Percentiles rank a stretch among this genome's conserved stretches.
These are phyloP conservation scores for Flaveria trinervia DNA, from an alignment of 129 eudicot species.

Conservation along the genomic window DNA sequence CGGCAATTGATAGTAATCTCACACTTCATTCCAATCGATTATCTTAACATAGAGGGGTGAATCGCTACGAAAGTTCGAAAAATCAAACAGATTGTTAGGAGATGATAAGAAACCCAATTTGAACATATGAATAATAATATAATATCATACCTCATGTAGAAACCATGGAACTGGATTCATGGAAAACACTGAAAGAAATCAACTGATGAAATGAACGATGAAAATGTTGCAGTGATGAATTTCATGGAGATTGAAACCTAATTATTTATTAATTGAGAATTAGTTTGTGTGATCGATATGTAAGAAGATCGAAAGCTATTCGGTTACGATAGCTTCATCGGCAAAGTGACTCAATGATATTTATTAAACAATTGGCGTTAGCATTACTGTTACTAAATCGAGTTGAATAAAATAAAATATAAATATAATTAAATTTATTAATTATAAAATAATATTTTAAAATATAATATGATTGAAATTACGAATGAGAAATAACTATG, in stretches of 20 bases:
- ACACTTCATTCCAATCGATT: constrained; percentile 8
- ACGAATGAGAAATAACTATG: no score
- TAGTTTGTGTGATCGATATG: constrained; percentile 12
- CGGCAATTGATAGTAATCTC: neutral
- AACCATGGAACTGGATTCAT: constrained; percentile 10
- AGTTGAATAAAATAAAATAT: no score
- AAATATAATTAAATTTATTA: no score
- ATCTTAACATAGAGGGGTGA: neutral
- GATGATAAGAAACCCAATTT: neutral
- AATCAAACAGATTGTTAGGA: constrained; percentile 9
- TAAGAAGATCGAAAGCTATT: neutral
- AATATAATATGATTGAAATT: no score
- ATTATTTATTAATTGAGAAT: neutral
- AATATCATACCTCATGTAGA: constrained; percentile 11
- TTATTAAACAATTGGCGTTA: no score
- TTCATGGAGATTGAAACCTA: constrained; percentile 17
- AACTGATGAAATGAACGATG: constrained; percentile 15
- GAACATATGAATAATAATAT: neutral
- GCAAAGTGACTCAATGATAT: neutral
- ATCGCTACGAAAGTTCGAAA: neutral
- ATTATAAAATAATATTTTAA: no score
- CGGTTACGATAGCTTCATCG: neutral
- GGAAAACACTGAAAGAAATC: neutral
- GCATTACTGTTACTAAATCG: no score
- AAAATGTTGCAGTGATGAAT: neutral